These are phyloP conservation scores for Hordeum marinum DNA, from an alignment of 176 grass and related monocot genomes.

Conservation along the genomic window DNA sequence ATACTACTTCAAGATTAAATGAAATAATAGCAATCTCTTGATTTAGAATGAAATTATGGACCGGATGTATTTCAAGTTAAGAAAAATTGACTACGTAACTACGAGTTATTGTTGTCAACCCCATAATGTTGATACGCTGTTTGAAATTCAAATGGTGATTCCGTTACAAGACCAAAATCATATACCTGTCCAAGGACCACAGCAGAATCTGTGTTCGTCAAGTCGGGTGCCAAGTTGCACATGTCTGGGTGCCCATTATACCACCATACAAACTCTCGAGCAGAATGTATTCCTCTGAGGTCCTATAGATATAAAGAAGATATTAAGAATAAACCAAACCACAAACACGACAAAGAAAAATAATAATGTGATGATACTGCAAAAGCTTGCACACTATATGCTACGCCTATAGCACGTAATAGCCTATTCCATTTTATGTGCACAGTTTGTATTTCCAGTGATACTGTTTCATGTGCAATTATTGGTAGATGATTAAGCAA, in stretches of 20 bases:
- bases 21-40: neutral
- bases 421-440: neutral
- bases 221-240: constrained; percentile 55
- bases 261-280: constrained; percentile 97
- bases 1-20: neutral
- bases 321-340: constrained; percentile 1
- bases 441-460: neutral
- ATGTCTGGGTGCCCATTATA: constrained; percentile 95
- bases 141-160: neutral
- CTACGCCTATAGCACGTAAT: neutral
- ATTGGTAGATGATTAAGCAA: neutral
- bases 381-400: neutral
- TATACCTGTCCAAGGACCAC: constrained; percentile 86
- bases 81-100: neutral
- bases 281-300: constrained; percentile 78
- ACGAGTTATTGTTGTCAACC: neutral
- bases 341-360: neutral
- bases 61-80: neutral
- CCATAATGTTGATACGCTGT: neutral
- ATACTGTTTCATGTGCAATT: neutral
- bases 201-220: constrained; percentile 66
- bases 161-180: neutral
- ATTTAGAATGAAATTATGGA: neutral
- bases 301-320: constrained; percentile 41
- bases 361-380: neutral